A percentile compares a stretch with the other conserved stretches of the same genome.
These are phyloP conservation scores for Akebia trifoliata DNA, from an alignment of 164 flowering plant genomes.

Conservation along the genomic window DNA sequence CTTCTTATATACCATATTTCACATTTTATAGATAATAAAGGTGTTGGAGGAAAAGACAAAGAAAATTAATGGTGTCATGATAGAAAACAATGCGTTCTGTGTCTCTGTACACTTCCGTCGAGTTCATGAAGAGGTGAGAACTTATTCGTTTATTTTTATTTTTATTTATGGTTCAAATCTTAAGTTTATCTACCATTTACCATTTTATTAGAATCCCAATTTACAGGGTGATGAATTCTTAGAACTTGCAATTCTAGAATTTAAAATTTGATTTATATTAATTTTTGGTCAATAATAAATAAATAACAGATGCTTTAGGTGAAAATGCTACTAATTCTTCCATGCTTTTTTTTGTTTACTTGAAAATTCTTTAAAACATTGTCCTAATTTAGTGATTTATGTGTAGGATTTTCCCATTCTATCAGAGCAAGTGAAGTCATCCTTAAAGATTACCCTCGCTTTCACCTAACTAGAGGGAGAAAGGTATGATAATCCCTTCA, in stretches of 20 bases:
- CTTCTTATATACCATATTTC: background rate
- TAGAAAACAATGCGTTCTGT: slow-evolving; percentile 71
- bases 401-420: slow-evolving; percentile 26
- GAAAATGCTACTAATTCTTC: too few relatives aligned
- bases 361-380: too few relatives aligned
- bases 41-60: slow-evolving; percentile 34
- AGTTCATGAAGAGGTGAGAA: slow-evolving; percentile 34
- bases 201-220: too few relatives aligned
- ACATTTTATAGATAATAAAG: slow-evolving; percentile 32
- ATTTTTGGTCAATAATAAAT: too few relatives aligned
- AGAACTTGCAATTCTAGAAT: too few relatives aligned
- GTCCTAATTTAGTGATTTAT: background rate
- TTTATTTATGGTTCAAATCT: background rate
- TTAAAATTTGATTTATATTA: too few relatives aligned
- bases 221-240: too few relatives aligned
- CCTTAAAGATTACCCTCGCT: slow-evolving; percentile 22
- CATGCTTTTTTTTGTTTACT: too few relatives aligned
- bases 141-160: background rate
- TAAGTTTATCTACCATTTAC: too few relatives aligned
- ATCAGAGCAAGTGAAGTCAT: slow-evolving; percentile 21
- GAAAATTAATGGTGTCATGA: slow-evolving; percentile 35
- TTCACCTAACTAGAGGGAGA: slow-evolving; percentile 33
- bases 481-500: slow-evolving; percentile 23
- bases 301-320: too few relatives aligned
- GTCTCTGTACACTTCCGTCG: slow-evolving; percentile 67